Conservation (phyloP, 805 yeast genomes). For the Candida lessepsii region DNA sequence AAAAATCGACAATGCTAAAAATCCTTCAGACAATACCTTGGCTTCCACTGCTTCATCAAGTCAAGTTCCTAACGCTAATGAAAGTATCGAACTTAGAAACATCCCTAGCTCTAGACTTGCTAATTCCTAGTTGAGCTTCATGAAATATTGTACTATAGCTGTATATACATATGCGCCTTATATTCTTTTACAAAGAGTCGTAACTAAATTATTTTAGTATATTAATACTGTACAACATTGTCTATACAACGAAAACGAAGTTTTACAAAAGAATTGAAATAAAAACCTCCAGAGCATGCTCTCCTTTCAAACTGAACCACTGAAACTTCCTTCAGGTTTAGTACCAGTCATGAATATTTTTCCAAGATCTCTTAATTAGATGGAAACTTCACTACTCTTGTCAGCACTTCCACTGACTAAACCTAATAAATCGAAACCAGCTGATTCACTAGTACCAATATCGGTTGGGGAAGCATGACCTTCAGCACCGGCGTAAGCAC, state of each 20-base stretch:
- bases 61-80: neutral
- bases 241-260: constrained; percentile 2
- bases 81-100: constrained; percentile 12
- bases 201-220: too few relatives aligned
- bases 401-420: constrained; percentile 1
- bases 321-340: neutral
- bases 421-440: constrained; percentile 17
- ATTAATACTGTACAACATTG: neutral
- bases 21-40: neutral
- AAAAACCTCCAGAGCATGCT: neutral
- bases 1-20: constrained; percentile 9
- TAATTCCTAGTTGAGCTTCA: neutral
- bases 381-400: constrained; percentile 2
- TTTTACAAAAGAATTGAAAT: neutral
- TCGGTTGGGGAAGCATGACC: constrained; percentile 8
- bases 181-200: too few relatives aligned
- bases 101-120: constrained; percentile 1
- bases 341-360: constrained; percentile 1
- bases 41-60: constrained; percentile 9
- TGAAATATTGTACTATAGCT: neutral
- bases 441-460: constrained; percentile 13
- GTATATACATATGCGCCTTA: constrained; percentile 4
- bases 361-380: constrained; percentile 10
- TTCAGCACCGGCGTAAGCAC: constrained; percentile 11
- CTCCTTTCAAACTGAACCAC: neutral